Evolutionary conservation across 2,329 filamentous ascomycete species (phyloP).

Genomic region (Pseudocercospora macadamiae): DNA sequence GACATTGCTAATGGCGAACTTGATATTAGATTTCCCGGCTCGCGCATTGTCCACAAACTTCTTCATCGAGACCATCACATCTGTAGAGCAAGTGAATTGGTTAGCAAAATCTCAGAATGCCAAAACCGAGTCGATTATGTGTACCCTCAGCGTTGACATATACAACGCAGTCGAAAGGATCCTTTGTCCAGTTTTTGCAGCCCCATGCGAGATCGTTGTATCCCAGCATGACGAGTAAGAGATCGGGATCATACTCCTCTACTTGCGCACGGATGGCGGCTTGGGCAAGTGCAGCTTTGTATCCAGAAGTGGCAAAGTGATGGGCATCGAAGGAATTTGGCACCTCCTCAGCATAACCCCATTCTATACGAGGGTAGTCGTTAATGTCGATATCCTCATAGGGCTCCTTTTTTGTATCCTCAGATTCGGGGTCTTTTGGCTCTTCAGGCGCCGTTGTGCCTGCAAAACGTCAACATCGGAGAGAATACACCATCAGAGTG

Average conservation of each 20-base stretch:
- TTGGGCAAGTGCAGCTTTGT: slow-evolving; percentile 38
- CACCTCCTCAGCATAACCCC: slow-evolving; percentile 39
- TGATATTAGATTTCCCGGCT: slow-evolving; percentile 29
- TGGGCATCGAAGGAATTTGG: slow-evolving; percentile 28
- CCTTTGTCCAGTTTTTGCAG: slow-evolving; percentile 19
- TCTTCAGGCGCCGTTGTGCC: background rate
- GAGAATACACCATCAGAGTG: no score
- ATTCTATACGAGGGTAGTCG: slow-evolving; percentile 17
- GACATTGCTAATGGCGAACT: slow-evolving; percentile 25
- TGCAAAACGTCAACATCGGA: background rate
- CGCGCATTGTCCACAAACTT: slow-evolving; percentile 38
- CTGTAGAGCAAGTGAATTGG: background rate
- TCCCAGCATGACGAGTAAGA: slow-evolving; percentile 29
- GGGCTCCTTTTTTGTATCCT: background rate
- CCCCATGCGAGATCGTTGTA: slow-evolving; percentile 32
- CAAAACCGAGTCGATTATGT: no score
- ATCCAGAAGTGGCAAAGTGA: slow-evolving; percentile 32
- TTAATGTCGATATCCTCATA: background rate
- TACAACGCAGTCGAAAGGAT: slow-evolving; percentile 16
- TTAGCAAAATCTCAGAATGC: no score
- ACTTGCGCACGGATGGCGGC: slow-evolving; percentile 35
- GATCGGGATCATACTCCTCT: slow-evolving; percentile 36
- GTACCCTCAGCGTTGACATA: background rate
- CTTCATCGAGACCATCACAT: slow-evolving; percentile 25
- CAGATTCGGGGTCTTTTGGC: slow-evolving; percentile 15